Evolutionary conservation across 2,329 filamentous ascomycete genomes (phyloP).

Genomic region (Ambrosiella beaveri): DNA sequence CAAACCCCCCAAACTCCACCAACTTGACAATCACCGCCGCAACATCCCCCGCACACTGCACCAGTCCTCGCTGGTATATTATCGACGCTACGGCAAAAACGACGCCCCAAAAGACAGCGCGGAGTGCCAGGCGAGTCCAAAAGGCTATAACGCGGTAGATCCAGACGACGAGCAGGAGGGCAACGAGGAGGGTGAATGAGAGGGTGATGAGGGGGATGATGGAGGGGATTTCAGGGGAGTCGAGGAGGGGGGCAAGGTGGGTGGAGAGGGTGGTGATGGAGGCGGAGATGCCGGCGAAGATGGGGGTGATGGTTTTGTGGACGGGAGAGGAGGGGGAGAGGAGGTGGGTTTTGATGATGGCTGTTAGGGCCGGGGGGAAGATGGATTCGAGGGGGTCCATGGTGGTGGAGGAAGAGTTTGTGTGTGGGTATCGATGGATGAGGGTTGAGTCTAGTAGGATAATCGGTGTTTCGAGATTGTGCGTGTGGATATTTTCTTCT

Average conservation of each 20-base stretch:
- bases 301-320: conserved; percentile 21
- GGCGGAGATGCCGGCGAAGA: conserved; percentile 17
- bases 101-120: conserved; percentile 45
- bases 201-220: conserved; percentile 21
- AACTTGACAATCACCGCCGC: conserved; percentile 26
- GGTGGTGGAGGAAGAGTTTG: background rate
- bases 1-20: conserved; percentile 28
- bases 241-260: conserved; percentile 21
- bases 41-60: conserved; percentile 44
- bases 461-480: background rate
- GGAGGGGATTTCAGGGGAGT: conserved; percentile 22
- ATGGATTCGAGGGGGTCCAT: conserved; percentile 23
- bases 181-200: conserved; percentile 18
- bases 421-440: background rate
- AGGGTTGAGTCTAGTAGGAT: background rate
- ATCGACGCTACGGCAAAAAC: conserved; percentile 36
- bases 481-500: too few relatives aligned
- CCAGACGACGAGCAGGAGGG: conserved; percentile 24
- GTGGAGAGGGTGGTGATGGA: conserved; percentile 15
- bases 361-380: conserved; percentile 28
- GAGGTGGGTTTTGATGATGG: conserved; percentile 29
- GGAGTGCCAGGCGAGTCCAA: conserved; percentile 52
- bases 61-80: conserved; percentile 48
- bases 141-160: conserved; percentile 56
- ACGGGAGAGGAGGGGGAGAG: conserved; percentile 29